Percentiles rank a stretch among this genome's conserved stretches.
phyloP scores from a whole-genome alignment of 441 rosid species.

The Euphorbia schlechtendalii region DNA sequence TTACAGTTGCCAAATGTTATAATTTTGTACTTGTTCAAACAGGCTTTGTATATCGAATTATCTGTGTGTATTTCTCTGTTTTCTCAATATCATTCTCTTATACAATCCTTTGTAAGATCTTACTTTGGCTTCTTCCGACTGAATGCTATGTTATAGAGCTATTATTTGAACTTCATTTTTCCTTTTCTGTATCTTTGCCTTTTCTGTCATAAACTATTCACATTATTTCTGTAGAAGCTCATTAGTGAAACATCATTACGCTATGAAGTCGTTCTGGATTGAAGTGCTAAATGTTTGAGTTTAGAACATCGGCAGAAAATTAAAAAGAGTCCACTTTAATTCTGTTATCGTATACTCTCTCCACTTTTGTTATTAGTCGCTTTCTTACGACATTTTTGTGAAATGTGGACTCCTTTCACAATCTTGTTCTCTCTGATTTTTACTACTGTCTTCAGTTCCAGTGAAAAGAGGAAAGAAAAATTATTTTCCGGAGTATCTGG shows the following conservation, averaged over 20 bases:
- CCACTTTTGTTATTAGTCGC: too few relatives aligned
- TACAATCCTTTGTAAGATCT: neutral
- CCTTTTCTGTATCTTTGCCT: neutral
- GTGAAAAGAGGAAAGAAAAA: too few relatives aligned
- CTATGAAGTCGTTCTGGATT: neutral
- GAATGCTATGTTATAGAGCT: neutral
- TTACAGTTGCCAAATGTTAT: neutral
- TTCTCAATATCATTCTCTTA: neutral
- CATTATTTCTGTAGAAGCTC: neutral
- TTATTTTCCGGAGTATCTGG: too few relatives aligned
- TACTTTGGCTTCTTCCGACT: conserved; percentile 6
- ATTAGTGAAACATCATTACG: neutral
- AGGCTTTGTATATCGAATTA: neutral
- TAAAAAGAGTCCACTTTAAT: neutral
- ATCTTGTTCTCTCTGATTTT: too few relatives aligned
- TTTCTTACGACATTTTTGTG: too few relatives aligned
- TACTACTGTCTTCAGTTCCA: too few relatives aligned
- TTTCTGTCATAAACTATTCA: neutral
- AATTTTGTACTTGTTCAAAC: neutral
- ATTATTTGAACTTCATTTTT: neutral
- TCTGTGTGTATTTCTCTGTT: neutral
- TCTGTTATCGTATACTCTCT: too few relatives aligned
- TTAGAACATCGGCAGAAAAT: neutral
- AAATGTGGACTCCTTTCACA: too few relatives aligned
- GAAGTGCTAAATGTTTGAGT: neutral